Base-by-base conservation (phyloP, 1,284 basidiomycete genomes). In the Marasmius fiardii region DNA sequence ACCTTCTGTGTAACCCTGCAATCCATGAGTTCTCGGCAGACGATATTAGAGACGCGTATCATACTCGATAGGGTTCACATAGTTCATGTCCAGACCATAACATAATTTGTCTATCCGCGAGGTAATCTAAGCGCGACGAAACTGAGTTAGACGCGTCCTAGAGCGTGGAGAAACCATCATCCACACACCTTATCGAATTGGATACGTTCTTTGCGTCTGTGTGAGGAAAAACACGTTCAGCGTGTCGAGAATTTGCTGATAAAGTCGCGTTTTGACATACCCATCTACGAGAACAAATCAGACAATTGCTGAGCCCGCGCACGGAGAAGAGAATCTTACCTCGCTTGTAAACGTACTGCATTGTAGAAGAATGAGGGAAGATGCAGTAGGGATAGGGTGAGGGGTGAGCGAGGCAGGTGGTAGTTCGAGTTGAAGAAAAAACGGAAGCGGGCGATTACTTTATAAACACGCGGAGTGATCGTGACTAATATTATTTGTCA, bases 81-180 rank as follows among this genome's bases (percentile, higher is more conserved):
- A 92, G 68, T 95, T 89, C 64, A 84, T 80, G 73, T 99, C 96
- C 33, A 99, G 86, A 60, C 96, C 96, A 70, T 98, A 99, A 67
- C 95, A 97, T 21, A 99, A 86, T 78, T 99, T 99, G 71, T 88
- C 86, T 68, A 99, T 91, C 65, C 95, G 80, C 33, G 92, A 87
- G 4, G 92, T 94, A 70, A 95, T 95, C 90, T 93, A 58, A 24
- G 6, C 23, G 61, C 18, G 12, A 54, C 35, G 52, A 45, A 60
- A 53, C 63, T 60, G 37, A 62, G 63, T 60, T 60, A 57, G 53
- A 56, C 43, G 48, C 45, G 59, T 60, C 57, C 54, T 56, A 53
- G 49, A 41, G 44, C 51, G 44, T 31, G 39, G n/a, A 31, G 53
- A 50, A 14, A 54, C 52, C 37, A 44, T 64, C 60, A 64, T 18